Conservation (phyloP, 805 yeast genomes). For the Wickerhamomyces mucosus region DNA sequence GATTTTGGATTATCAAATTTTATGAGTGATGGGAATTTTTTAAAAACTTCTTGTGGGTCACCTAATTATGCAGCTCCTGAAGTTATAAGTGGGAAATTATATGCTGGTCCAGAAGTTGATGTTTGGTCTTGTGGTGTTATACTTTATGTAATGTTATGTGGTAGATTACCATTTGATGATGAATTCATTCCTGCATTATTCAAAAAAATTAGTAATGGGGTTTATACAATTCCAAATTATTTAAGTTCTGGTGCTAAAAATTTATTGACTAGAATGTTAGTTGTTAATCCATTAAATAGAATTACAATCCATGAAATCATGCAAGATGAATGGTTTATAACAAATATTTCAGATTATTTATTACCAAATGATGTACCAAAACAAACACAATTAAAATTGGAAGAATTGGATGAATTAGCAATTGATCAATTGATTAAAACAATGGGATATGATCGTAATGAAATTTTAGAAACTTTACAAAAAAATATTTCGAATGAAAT, state of each 20-base stretch:
- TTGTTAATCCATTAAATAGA: conserved; percentile 89
- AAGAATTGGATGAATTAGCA: conserved; percentile 57
- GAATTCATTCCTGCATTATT: conserved; percentile 91
- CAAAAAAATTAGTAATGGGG: conserved; percentile 88
- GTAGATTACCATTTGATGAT: conserved; percentile 92
- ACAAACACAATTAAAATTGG: conserved; percentile 10
- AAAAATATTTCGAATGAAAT: conserved; percentile 61
- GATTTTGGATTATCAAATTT: conserved; percentile 92
- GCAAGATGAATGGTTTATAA: conserved; percentile 91
- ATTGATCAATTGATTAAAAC: conserved; percentile 67
- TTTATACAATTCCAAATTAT: conserved; percentile 82
- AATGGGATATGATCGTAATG: conserved; percentile 85
- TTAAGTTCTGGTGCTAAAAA: conserved; percentile 79
- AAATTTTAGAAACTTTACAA: conserved; percentile 63
- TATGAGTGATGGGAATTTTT: conserved; percentile 95
- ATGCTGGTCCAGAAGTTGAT: conserved; percentile 97
- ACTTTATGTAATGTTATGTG: conserved; percentile 90
- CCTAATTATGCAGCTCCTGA: conserved; percentile 98
- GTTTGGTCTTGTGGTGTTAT: conserved; percentile 98
- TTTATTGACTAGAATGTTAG: conserved; percentile 79
- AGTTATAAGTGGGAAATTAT: conserved; percentile 86
- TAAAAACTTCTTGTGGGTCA: conserved; percentile 91
- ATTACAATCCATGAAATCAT: conserved; percentile 87
- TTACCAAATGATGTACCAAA: conserved; percentile 38
- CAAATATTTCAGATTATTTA: conserved; percentile 70